Evolutionary conservation across 1,284 basidiomycete genomes (phyloP).

Genomic region (Inonotus hispidus): DNA sequence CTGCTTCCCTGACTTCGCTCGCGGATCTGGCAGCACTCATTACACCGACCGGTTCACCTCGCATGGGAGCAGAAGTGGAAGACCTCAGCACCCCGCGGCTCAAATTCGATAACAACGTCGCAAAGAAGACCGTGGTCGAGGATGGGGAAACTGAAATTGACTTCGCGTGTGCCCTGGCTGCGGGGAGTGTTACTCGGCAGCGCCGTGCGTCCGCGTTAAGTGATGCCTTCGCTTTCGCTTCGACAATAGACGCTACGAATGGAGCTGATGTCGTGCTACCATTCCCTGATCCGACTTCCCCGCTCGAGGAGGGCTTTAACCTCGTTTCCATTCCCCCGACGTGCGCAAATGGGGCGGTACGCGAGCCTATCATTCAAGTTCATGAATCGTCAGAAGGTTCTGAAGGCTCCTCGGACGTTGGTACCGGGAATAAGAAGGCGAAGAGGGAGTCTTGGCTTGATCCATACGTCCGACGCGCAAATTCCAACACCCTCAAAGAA

Average conservation of each 20-base stretch:
- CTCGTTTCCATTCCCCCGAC: conserved; percentile 10
- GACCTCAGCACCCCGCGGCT: neutral
- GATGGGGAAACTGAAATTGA: conserved; percentile 4
- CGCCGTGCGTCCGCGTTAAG: conserved; percentile 1
- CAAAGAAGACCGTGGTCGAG: neutral
- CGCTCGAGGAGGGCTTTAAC: conserved; percentile 12
- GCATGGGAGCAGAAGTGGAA: neutral
- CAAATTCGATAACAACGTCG: neutral
- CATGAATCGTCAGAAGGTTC: conserved; percentile 26
- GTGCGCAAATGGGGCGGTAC: neutral
- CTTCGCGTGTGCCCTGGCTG: conserved; percentile 11
- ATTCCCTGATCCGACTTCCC: neutral
- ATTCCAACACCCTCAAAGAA: conserved; percentile 32
- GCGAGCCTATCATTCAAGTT: neutral
- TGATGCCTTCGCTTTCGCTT: neutral
- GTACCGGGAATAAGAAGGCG: neutral
- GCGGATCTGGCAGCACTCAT: conserved; percentile 7
- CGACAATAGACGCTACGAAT: neutral
- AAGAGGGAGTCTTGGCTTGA: conserved; percentile 34
- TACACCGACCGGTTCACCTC: conserved; percentile 1
- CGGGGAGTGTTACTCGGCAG: conserved; percentile 1
- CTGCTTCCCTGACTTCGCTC: conserved; percentile 7
- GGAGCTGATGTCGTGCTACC: neutral
- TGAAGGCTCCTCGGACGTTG: neutral
- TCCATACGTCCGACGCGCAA: conserved; percentile 29